Conservation (phyloP, 306 rosid genomes). For the Vigna angularis region DNA sequence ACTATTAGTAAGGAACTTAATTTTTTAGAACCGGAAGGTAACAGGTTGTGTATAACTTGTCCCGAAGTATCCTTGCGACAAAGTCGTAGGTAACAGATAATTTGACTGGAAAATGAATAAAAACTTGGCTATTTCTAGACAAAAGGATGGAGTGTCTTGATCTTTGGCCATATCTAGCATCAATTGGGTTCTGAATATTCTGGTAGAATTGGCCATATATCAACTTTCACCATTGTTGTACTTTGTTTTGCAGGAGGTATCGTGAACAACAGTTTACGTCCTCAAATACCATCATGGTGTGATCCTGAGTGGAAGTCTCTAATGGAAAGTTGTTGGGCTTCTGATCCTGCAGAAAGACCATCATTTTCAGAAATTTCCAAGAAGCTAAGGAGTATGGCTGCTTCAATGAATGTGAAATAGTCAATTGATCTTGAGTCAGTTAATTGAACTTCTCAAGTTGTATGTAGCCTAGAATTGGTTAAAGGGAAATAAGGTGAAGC, state of each 20-base stretch:
- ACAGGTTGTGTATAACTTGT: slow-evolving; percentile 1
- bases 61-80: not conserved
- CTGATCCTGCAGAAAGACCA: slow-evolving; percentile 84
- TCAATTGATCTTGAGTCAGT: slow-evolving; percentile 44
- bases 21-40: slow-evolving; percentile 20
- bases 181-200: not conserved
- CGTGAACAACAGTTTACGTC: slow-evolving; percentile 87
- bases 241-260: slow-evolving; percentile 78
- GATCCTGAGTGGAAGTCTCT: slow-evolving; percentile 99
- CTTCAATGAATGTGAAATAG: slow-evolving; percentile 89
- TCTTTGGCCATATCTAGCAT: not conserved
- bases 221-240: slow-evolving; percentile 28
- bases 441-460: slow-evolving; percentile 47
- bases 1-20: not conserved
- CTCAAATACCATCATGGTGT: slow-evolving; percentile 94
- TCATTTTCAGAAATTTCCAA: slow-evolving; percentile 95
- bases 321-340: slow-evolving; percentile 96
- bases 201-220: not conserved
- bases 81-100: not conserved
- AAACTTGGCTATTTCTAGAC: not conserved
- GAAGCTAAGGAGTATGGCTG: slow-evolving; percentile 97
- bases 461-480: slow-evolving; percentile 59
- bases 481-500: slow-evolving; percentile 59
- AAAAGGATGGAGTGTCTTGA: slow-evolving; percentile 15
- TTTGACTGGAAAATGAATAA: slow-evolving; percentile 2